These are phyloP conservation scores for Porcisia hertigi DNA, from an alignment of 208 protist genomes.

Conservation along the genomic window DNA sequence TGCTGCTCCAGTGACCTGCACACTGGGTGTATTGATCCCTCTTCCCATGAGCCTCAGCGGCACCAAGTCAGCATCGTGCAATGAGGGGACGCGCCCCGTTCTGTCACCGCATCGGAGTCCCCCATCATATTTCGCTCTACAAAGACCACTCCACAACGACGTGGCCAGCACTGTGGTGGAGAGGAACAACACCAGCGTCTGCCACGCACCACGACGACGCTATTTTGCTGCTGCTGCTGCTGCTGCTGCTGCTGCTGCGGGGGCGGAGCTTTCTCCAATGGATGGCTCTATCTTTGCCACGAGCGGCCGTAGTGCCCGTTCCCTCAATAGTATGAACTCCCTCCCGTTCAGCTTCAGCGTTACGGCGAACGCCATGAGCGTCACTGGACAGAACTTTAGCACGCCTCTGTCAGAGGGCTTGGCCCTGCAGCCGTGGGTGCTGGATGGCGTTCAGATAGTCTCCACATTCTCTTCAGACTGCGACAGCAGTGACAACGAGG, in stretches of 20 bases:
- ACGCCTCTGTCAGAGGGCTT: slow-evolving; percentile 6
- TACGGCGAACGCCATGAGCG: slow-evolving; percentile 25
- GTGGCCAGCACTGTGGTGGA: background rate
- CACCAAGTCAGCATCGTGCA: background rate
- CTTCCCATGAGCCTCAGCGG: background rate
- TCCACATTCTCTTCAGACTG: slow-evolving; percentile 2
- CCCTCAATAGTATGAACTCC: slow-evolving; percentile 26
- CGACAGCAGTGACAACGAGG: slow-evolving; percentile 25
- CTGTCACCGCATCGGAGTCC: slow-evolving; percentile 2
- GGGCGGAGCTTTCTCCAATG: slow-evolving; percentile 27
- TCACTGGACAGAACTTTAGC: slow-evolving; percentile 28
- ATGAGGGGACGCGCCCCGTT: background rate
- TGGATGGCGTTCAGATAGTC: slow-evolving; percentile 25
- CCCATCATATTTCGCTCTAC: background rate
- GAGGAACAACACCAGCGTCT: background rate
- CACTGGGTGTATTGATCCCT: background rate
- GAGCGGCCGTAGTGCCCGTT: slow-evolving; percentile 30
- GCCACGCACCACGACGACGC: background rate
- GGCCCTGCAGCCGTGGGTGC: slow-evolving; percentile 17
- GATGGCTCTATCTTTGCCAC: slow-evolving; percentile 34
- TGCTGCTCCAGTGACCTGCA: background rate
- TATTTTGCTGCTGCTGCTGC: slow-evolving; percentile 27
- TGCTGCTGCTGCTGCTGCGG: slow-evolving; percentile 29
- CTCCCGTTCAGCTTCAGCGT: slow-evolving; percentile 45
- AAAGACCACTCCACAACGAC: background rate